A percentile compares a stretch with the other conserved stretches of the same genome.
phyloP scores from a whole-genome alignment of 208 protist genomes.

The Naegleria gruberi region DNA sequence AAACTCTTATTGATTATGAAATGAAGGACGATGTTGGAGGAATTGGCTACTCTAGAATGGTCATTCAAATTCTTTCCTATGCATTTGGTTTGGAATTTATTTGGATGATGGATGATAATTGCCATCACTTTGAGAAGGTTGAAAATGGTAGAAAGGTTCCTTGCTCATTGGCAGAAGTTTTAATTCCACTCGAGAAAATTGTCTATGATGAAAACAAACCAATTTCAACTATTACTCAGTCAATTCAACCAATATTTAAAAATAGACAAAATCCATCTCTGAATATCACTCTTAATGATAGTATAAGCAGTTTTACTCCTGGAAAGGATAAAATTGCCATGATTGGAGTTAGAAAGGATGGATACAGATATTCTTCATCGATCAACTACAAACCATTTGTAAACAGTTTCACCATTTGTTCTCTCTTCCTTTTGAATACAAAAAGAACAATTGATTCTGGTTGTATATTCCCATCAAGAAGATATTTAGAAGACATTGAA shows the following conservation, averaged over 20 bases:
- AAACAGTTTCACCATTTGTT: neutral
- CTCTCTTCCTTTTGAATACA: neutral
- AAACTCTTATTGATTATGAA: neutral
- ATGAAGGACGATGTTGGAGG: neutral
- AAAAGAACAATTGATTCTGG: neutral
- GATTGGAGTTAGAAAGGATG: neutral
- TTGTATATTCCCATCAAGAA: neutral
- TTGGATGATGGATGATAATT: constrained; percentile 3
- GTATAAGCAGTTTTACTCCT: neutral
- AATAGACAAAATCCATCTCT: neutral
- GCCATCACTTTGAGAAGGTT: neutral
- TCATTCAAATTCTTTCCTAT: neutral
- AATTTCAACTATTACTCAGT: neutral
- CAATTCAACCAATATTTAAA: neutral
- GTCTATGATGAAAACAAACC: neutral
- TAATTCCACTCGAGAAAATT: neutral
- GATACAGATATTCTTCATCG: neutral
- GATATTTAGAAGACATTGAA: neutral
- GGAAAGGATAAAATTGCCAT: neutral
- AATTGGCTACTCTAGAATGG: neutral
- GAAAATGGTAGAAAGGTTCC: neutral
- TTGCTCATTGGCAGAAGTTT: neutral
- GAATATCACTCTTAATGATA: neutral
- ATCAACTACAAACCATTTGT: neutral
- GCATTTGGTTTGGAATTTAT: neutral